Evolutionary conservation across 2,329 filamentous ascomycete species (phyloP).

Genomic region (Diaporthe aspalathi): DNA sequence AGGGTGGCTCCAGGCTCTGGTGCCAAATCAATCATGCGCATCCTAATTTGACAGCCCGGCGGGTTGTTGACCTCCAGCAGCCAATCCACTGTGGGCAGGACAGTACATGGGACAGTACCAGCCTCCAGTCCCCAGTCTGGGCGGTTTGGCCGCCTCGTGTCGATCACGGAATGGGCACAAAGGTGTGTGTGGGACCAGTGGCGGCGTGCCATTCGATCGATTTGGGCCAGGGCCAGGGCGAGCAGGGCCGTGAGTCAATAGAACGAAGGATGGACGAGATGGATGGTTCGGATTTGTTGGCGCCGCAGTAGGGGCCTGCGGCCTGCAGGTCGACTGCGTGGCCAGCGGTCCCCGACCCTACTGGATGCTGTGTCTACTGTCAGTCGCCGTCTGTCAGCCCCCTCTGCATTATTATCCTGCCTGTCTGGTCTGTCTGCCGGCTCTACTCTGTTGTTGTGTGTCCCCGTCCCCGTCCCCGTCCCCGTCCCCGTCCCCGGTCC

Average conservation of each 20-base stretch:
- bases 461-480: not conserved
- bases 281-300: constrained; percentile 37
- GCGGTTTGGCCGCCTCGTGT: constrained; percentile 39
- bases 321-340: constrained; percentile 37
- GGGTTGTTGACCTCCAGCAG: constrained; percentile 32
- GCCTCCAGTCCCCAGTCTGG: constrained; percentile 25
- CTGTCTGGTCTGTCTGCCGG: not conserved
- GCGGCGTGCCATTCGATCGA: constrained; percentile 36
- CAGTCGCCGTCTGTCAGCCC: constrained; percentile 18
- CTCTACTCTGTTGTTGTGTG: not conserved
- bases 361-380: constrained; percentile 14
- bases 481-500: not conserved
- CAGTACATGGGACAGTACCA: constrained; percentile 28
- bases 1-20: constrained; percentile 35
- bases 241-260: constrained; percentile 39
- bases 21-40: constrained; percentile 40
- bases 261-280: constrained; percentile 23
- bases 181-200: constrained; percentile 35
- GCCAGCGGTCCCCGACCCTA: constrained; percentile 30
- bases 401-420: too few species aligned
- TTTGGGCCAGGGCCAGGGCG: not conserved
- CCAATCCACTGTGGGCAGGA: constrained; percentile 18
- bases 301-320: constrained; percentile 40
- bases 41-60: constrained; percentile 38
- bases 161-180: constrained; percentile 30